Conservation (phyloP, 31 red algal genomes). For the Porphyra umbilicalis region DNA sequence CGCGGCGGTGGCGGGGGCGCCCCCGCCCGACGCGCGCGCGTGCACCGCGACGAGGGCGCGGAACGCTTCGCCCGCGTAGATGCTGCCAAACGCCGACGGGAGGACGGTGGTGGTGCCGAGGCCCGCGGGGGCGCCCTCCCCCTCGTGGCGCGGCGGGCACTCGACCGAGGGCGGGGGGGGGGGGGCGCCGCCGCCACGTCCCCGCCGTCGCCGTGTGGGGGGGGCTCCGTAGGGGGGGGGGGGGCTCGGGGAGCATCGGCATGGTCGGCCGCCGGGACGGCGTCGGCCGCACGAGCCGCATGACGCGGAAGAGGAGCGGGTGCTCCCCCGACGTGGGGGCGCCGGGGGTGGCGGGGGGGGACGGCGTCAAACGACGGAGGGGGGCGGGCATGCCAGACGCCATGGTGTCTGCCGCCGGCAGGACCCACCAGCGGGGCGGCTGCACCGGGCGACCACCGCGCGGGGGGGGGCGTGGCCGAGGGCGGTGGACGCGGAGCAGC, state of each 20-base stretch:
- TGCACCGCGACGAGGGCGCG: slow-evolving; percentile 59
- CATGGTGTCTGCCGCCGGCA: too few relatives aligned
- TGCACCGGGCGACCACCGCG: too few relatives aligned
- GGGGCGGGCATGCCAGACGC: background rate
- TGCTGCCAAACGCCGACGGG: slow-evolving; percentile 55
- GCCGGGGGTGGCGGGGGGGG: background rate
- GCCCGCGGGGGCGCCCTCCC: slow-evolving; percentile 53
- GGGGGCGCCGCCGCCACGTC: background rate
- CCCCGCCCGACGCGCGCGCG: slow-evolving; percentile 29
- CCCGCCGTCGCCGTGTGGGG: background rate
- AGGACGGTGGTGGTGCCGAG: slow-evolving; percentile 49
- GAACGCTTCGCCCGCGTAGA: slow-evolving; percentile 65
- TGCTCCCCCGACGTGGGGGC: slow-evolving; percentile 20
- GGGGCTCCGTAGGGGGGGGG: slow-evolving; percentile 2
- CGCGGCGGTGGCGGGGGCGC: slow-evolving; percentile 36
- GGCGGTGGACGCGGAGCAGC: too few relatives aligned
- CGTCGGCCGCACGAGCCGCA: slow-evolving; percentile 50
- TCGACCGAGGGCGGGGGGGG: slow-evolving; percentile 6
- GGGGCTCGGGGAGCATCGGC: slow-evolving; percentile 23
- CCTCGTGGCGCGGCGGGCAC: slow-evolving; percentile 32
- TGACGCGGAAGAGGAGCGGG: slow-evolving; percentile 47
- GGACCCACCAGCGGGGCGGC: too few relatives aligned
- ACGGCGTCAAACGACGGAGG: background rate
- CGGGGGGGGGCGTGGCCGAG: too few relatives aligned
- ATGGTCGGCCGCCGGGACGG: slow-evolving; percentile 31